Evolutionary conservation across 768 basidiomycete genomes (phyloP).

Genomic region (Russula brevipes): DNA sequence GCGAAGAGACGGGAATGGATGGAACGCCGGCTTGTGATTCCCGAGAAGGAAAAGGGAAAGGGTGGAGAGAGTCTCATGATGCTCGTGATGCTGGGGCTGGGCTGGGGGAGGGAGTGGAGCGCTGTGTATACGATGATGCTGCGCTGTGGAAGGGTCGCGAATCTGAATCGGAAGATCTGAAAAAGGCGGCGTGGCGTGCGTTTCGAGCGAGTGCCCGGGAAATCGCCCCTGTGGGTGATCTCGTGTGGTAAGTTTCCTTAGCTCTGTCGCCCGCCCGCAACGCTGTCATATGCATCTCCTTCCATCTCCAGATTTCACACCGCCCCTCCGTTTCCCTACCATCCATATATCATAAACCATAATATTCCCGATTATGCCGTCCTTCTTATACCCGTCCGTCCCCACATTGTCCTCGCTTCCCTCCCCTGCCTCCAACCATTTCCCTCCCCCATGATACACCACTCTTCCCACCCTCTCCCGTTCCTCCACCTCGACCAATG

Average conservation of each 20-base stretch:
- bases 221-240: neutral
- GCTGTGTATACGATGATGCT: neutral
- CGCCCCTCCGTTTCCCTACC: conserved; percentile 23
- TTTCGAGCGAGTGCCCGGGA: conserved; percentile 10
- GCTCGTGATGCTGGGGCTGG: too few species aligned
- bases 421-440: neutral
- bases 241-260: neutral
- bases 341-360: conserved; percentile 21
- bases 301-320: conserved; percentile 23
- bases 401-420: conserved; percentile 19
- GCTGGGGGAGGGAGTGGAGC: neutral
- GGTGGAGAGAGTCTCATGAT: conserved; percentile 8
- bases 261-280: neutral
- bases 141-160: neutral
- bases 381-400: conserved; percentile 22
- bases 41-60: conserved; percentile 1
- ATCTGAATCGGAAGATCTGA: conserved; percentile 2
- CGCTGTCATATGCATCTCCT: conserved; percentile 15
- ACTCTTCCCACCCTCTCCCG: conserved; percentile 23
- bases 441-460: conserved; percentile 28
- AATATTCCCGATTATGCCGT: conserved; percentile 22
- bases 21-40: neutral
- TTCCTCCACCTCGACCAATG: conserved; percentile 27
- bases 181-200: neutral
- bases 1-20: conserved; percentile 10